phyloP scores from a whole-genome alignment of 257 asterid genomes.

The Thymus quinquecostatus region DNA sequence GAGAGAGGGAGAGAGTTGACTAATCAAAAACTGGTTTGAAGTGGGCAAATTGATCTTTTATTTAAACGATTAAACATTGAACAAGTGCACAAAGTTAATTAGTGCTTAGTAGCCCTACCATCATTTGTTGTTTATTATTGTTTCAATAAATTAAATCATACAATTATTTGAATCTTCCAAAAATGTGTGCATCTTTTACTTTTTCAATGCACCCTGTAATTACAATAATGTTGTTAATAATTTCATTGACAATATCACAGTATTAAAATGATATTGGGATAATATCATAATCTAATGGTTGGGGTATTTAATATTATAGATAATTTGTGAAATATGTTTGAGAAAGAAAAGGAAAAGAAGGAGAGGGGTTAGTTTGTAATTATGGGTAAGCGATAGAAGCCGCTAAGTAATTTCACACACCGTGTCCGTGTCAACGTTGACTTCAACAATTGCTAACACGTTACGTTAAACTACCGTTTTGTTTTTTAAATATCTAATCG shows the following conservation, averaged over 20 bases:
- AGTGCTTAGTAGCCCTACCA: no score
- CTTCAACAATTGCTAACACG: conserved; percentile 25
- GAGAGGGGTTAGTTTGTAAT: background rate
- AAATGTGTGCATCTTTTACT: background rate
- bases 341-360: background rate
- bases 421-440: conserved; percentile 39
- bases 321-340: no score
- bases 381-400: conserved; percentile 28
- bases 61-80: background rate
- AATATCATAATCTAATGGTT: no score
- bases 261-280: no score
- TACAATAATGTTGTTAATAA: no score
- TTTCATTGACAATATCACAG: background rate
- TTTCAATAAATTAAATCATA: background rate
- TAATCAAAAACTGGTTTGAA: background rate
- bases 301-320: no score
- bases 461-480: background rate
- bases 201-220: background rate
- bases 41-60: background rate
- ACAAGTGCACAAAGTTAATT: no score
- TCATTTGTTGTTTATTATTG: no score
- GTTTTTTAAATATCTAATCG: background rate
- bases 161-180: background rate
- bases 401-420: conserved; percentile 21
- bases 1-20: conserved; percentile 14